Evolutionary conservation across 2,329 filamentous ascomycete genomes (phyloP).

Genomic region (Bipolaris cookei): DNA sequence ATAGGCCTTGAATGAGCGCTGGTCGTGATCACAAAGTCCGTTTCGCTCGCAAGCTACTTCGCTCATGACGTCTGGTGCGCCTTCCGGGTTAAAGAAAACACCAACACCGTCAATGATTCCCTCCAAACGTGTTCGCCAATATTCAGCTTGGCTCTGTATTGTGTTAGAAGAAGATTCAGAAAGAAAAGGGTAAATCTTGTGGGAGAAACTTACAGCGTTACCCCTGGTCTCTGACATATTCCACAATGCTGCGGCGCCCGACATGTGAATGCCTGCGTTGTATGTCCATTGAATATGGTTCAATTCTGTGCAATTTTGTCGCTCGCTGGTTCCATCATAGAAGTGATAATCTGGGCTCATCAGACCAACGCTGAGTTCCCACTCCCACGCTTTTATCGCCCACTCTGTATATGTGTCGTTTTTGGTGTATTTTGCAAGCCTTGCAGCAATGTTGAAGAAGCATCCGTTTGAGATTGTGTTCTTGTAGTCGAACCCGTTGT

Average conservation of each 20-base stretch:
- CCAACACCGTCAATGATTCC: constrained; percentile 46
- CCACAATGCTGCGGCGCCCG: constrained; percentile 55
- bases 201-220: constrained; percentile 16
- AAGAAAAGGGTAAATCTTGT: too few species aligned
- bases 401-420: constrained; percentile 62
- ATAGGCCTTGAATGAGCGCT: constrained; percentile 54
- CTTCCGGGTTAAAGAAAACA: constrained; percentile 56
- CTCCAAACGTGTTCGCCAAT: constrained; percentile 33
- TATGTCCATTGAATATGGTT: constrained; percentile 55
- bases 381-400: constrained; percentile 68
- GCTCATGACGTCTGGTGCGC: constrained; percentile 51
- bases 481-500: constrained; percentile 80
- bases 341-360: constrained; percentile 54
- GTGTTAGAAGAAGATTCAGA: constrained; percentile 15
- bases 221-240: constrained; percentile 52
- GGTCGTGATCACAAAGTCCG: constrained; percentile 54
- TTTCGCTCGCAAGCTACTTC: constrained; percentile 55
- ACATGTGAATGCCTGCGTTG: constrained; percentile 54
- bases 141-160: constrained; percentile 21
- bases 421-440: constrained; percentile 70
- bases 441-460: constrained; percentile 78
- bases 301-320: constrained; percentile 51
- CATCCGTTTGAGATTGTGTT: constrained; percentile 78
- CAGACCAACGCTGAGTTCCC: constrained; percentile 55
- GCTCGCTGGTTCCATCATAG: constrained; percentile 53